Conservation (phyloP, 2,329 filamentous ascomycete species). For the Dactylellina haptotyla region DNA sequence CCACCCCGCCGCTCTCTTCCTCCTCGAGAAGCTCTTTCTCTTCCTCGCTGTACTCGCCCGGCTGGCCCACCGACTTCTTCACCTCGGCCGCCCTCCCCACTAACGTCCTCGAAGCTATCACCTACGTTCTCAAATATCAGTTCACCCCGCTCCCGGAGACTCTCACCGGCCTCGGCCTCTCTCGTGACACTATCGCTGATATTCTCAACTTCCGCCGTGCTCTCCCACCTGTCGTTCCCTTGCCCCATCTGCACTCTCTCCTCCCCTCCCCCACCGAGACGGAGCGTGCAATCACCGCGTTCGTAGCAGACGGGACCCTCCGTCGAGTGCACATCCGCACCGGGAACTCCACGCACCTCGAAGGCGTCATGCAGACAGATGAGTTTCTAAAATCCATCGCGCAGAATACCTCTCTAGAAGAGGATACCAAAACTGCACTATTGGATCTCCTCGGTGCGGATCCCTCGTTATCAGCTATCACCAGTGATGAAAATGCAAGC, state of each 20-base stretch:
- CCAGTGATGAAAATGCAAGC: constrained; percentile 7
- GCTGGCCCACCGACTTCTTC: constrained; percentile 27
- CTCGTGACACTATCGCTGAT: constrained; percentile 44
- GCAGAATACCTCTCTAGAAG: constrained; percentile 13
- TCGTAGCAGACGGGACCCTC: constrained; percentile 41
- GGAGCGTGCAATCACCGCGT: constrained; percentile 29
- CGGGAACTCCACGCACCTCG: constrained; percentile 21
- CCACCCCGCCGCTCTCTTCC: neutral
- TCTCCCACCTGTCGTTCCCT: constrained; percentile 43
- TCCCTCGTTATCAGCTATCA: constrained; percentile 20
- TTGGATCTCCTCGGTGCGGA: constrained; percentile 16
- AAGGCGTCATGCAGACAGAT: constrained; percentile 42
- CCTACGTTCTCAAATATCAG: constrained; percentile 20
- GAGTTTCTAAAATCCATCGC: constrained; percentile 46
- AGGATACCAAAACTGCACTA: constrained; percentile 30
- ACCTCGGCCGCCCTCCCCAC: constrained; percentile 15
- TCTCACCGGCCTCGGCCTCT: constrained; percentile 52
- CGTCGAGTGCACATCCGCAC: constrained; percentile 30
- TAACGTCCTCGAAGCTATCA: constrained; percentile 34
- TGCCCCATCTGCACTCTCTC: constrained; percentile 36
- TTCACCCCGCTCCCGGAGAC: constrained; percentile 52
- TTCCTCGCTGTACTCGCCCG: constrained; percentile 9
- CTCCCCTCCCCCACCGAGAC: constrained; percentile 44
- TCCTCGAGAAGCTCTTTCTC: neutral
- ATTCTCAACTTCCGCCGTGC: constrained; percentile 39